Base-by-base conservation (phyloP, 805 yeast genomes). In the Saccharomyces mikatae region DNA sequence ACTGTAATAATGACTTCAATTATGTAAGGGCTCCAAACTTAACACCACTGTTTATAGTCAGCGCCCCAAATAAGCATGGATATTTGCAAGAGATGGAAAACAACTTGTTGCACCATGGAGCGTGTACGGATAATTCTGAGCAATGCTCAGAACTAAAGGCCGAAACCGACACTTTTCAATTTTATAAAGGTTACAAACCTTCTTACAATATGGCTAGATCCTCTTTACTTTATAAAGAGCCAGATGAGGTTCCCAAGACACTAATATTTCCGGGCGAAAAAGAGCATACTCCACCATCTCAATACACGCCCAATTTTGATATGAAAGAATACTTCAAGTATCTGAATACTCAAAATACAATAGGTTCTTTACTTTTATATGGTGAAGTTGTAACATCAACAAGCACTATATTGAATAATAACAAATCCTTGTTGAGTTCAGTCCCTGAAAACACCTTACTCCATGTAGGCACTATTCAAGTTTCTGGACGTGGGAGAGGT, bases 331-430 rank as follows among this genome's bases (percentile, higher is more conserved):
- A 84, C 67, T 86, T 78, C 66, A 61, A 57, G 48, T 56, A 58
- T 31, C 60, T 65, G 62, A 66, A 60, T 46, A 63, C 69, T 31
- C 52, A 58, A 11, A 74, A 74, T 4, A 71, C 70, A 2, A 72
- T 84, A 46, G 98, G 97, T 1, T 71, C 86, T 0, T 65, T 77
- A 1, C 68, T 88, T 24, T 71, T 87, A 36, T 92, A 92, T 64
- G 89, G 89, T 13, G 97, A 92, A 64, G 96, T 91, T 5, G 82
- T 91, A 1, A 87, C 97, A 0, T 91, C 98, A 0, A 92, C 99
- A 0, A 84, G 81, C 53, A 79, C 87, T 0, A 71, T 92, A 64
- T 73, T 94, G 60, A 96, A 92, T 64, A 76, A 79, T 47, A 94
- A 94, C 68, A 77, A 81, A 49, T 65, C 74, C 11, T 65, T 89